Conservation (phyloP, 176 grass and related monocot genomes). For the Leersia perrieri region DNA sequence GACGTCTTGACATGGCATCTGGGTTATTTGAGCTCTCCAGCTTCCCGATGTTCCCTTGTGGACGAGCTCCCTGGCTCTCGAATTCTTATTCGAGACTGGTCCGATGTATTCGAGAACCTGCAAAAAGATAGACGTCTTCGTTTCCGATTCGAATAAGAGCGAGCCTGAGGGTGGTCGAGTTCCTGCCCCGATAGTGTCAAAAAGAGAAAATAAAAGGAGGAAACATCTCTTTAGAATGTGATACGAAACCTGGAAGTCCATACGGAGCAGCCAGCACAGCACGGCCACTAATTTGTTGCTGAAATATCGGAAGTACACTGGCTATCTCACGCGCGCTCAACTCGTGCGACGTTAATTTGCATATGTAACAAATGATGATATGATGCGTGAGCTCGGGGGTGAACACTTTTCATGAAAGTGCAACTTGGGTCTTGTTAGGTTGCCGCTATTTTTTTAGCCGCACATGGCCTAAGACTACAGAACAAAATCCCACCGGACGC, state of each 20-base stretch:
- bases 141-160: too few species aligned
- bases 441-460: background rate
- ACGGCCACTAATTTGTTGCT: background rate
- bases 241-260: background rate
- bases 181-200: too few species aligned
- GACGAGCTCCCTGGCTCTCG: too few species aligned
- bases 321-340: background rate
- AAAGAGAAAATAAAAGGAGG: too few species aligned
- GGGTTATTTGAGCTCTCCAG: too few species aligned
- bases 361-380: background rate
- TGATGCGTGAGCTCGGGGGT: background rate
- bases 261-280: background rate
- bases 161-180: too few species aligned
- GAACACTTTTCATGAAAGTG: background rate
- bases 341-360: background rate
- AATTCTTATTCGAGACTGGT: too few species aligned
- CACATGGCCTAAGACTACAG: background rate
- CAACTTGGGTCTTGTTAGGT: background rate
- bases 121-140: too few species aligned
- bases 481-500: constrained; percentile 17
- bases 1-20: too few species aligned
- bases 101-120: too few species aligned
- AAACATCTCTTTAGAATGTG: too few species aligned
- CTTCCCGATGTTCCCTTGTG: too few species aligned
- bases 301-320: background rate